Base-by-base conservation (phyloP, 2,329 filamentous ascomycete genomes). In the Graphilbum ipis-grandicollis region DNA sequence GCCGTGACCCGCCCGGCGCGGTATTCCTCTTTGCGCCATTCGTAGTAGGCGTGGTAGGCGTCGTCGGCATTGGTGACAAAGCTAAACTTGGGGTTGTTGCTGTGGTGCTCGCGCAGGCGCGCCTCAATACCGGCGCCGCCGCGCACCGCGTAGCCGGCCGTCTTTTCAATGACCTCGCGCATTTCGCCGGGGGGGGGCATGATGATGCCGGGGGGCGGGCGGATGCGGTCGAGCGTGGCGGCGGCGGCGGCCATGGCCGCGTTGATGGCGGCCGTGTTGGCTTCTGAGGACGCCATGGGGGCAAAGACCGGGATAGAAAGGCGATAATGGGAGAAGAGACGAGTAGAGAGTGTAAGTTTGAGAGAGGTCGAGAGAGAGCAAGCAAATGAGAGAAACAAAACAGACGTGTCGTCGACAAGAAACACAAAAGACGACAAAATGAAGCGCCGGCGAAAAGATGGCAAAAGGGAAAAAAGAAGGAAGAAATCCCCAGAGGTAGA, bases 11-110 rank as follows among this genome's bases (percentile, higher is more conserved):
- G 71, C 6, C 90, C 90, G 36, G 78, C 78, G 49, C 71, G 78
- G 54, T 94, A 79, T 59, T 96, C 88, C 42, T 71, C 71, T 22
- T 94, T 67, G 46, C 88, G 77, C 90, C 90, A 98, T 60, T 75
- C 62, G 54, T 94, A 98, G 59, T 81, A 98, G 9, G 77, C 64
- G 44, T 85, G 71, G 59, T 94, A 98, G 3, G 85, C 70, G 57
- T 98, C 88, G 47, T 72, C 68, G 14, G 69, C 63, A 50, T 72
- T 76, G 33, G 96, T 78, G 22, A 98, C 61, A 56, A 96, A 98
- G 49, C 79, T 83, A 56, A 96, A 90, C 52, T 92, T 93, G n/a
- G 82, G 72, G 50, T 92, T 90, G 46, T 67, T 68, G 48, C 72
- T 71, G 54, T 93, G 79, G 58, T 90, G 92, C 46, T 86, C 75